Conservation (phyloP, 768 basidiomycete species). For the Suillus luteus region DNA sequence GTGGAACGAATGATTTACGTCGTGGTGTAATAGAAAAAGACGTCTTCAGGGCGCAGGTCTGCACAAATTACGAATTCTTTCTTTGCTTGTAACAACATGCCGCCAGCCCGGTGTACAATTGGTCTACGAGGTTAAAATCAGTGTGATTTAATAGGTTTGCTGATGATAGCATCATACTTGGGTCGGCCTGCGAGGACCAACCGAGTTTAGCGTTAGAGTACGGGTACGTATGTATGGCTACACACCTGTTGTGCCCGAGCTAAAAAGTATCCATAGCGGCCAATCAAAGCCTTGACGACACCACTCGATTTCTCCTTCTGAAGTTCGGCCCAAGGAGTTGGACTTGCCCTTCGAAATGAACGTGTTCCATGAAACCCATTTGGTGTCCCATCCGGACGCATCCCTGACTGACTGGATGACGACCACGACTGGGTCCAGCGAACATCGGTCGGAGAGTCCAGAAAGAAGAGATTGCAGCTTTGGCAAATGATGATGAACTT, state of each 20-base stretch:
- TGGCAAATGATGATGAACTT: conserved; percentile 64
- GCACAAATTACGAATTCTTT: conserved; percentile 73
- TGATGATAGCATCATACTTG: conserved; percentile 46
- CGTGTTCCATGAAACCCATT: conserved; percentile 54
- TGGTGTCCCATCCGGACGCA: conserved; percentile 34
- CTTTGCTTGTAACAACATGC: conserved; percentile 73
- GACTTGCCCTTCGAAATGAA: conserved; percentile 52
- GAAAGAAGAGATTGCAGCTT: conserved; percentile 62
- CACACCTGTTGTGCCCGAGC: conserved; percentile 78
- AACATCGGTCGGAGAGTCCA: conserved; percentile 44
- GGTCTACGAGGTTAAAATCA: conserved; percentile 47
- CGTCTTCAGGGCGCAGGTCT: conserved; percentile 63
- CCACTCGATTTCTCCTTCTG: conserved; percentile 65
- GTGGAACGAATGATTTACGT: conserved; percentile 48
- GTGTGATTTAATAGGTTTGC: not conserved
- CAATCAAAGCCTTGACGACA: conserved; percentile 63
- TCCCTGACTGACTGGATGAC: conserved; percentile 49
- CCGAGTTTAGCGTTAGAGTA: not conserved
- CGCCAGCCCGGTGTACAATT: conserved; percentile 77
- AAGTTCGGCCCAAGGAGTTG: conserved; percentile 48
- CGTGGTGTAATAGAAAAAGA: conserved; percentile 84
- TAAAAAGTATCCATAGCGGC: conserved; percentile 88
- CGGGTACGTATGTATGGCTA: not conserved
- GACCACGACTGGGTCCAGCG: conserved; percentile 50
- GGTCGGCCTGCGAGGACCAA: conserved; percentile 39